Evolutionary conservation across 2,329 filamentous ascomycete genomes (phyloP).

Genomic region (Phaeophleospora eucalypticola): DNA sequence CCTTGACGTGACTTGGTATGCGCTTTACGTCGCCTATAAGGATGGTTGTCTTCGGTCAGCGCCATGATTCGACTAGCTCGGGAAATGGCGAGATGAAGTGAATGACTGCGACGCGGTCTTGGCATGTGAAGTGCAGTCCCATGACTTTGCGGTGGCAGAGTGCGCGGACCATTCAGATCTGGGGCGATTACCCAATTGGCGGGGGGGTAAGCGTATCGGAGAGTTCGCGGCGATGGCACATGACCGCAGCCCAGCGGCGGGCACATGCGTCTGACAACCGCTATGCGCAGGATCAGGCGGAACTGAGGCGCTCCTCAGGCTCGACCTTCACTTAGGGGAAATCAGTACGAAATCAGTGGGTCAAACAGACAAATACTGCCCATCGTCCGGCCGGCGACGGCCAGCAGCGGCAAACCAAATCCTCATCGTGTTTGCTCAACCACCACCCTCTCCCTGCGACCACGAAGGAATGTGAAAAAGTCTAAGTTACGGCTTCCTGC

Average conservation of each 20-base stretch:
- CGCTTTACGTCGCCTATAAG: constrained; percentile 18
- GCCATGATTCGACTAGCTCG: constrained; percentile 7
- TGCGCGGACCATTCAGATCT: not conserved
- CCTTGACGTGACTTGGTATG: constrained; percentile 54
- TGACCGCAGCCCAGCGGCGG: not conserved
- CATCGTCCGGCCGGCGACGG: not conserved
- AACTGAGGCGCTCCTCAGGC: too few species aligned
- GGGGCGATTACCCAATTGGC: constrained; percentile 1
- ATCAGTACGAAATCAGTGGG: not conserved
- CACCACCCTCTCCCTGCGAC: not conserved
- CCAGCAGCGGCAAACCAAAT: not conserved
- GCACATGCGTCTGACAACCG: not conserved
- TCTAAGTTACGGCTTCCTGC: constrained; percentile 7
- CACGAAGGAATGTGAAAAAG: constrained; percentile 13
- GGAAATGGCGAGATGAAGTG: not conserved
- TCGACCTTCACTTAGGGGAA: constrained; percentile 6
- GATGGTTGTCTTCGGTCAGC: constrained; percentile 4
- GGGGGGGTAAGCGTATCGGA: not conserved
- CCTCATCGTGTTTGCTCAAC: too few species aligned
- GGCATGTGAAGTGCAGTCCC: not conserved
- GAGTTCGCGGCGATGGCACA: not conserved
- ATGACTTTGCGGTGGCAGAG: not conserved
- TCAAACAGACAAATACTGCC: too few species aligned
- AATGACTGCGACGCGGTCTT: not conserved
- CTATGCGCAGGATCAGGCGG: constrained; percentile 19